These are phyloP conservation scores for Royoungia palumana DNA, from an alignment of 768 basidiomycete species.

Conservation along the genomic window DNA sequence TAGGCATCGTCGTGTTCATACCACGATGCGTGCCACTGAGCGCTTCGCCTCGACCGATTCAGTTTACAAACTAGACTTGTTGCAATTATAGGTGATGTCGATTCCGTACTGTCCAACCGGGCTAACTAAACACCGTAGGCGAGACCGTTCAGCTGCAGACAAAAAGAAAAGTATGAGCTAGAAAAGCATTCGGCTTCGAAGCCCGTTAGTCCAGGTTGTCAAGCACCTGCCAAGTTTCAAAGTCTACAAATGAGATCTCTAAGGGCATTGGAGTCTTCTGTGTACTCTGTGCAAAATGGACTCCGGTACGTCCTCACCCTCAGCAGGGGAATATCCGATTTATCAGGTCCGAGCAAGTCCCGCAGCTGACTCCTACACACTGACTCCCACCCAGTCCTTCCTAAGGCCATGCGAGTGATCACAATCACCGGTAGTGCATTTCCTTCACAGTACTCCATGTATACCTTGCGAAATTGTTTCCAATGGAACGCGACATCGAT, in stretches of 20 bases:
- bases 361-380: constrained; percentile 7
- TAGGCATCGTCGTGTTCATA: background rate
- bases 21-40: constrained; percentile 2
- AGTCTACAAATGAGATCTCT: constrained; percentile 2
- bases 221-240: background rate
- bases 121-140: constrained; percentile 8
- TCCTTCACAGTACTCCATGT: constrained; percentile 21
- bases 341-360: background rate
- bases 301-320: background rate
- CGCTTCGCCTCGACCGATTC: background rate
- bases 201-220: background rate
- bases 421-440: constrained; percentile 20
- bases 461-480: constrained; percentile 22
- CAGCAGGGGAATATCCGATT: background rate
- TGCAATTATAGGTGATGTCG: too few species aligned
- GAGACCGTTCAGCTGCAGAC: background rate
- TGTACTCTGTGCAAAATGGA: background rate
- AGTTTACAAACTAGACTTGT: too few species aligned
- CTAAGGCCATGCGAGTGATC: constrained; percentile 14
- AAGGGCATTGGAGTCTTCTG: background rate
- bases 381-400: constrained; percentile 8
- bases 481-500: constrained; percentile 13
- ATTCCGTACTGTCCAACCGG: too few species aligned
- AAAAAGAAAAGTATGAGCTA: background rate
- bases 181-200: constrained; percentile 1